Evolutionary conservation across 371 early-diverging fungal genomes (phyloP).

Genomic region (Capniomyces stellatus): DNA sequence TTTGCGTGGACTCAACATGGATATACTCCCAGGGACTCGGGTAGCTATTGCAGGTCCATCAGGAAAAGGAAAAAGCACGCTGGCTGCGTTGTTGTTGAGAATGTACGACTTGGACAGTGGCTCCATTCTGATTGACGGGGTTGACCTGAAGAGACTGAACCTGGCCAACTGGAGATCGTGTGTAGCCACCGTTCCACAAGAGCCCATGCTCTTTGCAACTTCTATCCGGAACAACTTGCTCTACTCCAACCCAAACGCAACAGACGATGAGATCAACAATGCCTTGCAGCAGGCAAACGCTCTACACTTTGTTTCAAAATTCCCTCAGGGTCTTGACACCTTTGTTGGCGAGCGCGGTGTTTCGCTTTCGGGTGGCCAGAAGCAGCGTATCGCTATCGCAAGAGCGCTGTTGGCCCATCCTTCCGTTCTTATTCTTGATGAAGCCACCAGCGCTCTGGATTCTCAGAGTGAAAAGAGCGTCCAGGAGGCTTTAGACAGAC

Average conservation of each 20-base stretch:
- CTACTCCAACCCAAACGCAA: constrained; percentile 35
- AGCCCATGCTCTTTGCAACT: constrained; percentile 65
- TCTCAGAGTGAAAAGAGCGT: constrained; percentile 23
- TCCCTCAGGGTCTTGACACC: constrained; percentile 58
- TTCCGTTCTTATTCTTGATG: constrained; percentile 26
- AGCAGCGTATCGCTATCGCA: constrained; percentile 54
- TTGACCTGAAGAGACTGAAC: constrained; percentile 25
- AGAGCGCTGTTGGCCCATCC: constrained; percentile 30
- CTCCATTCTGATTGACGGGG: constrained; percentile 34
- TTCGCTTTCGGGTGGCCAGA: constrained; percentile 70
- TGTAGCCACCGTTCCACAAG: constrained; percentile 57
- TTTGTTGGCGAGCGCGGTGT: constrained; percentile 68
- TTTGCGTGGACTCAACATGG: constrained; percentile 38
- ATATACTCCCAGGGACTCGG: constrained; percentile 39
- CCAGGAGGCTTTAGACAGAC: constrained; percentile 25
- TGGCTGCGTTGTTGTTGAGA: constrained; percentile 42
- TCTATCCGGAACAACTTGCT: constrained; percentile 64
- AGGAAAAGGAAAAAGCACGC: constrained; percentile 57
- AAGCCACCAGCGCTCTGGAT: constrained; percentile 33
- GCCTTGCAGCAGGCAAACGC: constrained; percentile 41
- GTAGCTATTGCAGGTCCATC: constrained; percentile 39
- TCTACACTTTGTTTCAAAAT: constrained; percentile 47
- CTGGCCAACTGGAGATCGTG: constrained; percentile 26
- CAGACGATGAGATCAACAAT: constrained; percentile 34
- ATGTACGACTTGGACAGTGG: constrained; percentile 43